These are phyloP conservation scores for Metschnikowia orientalis DNA, from an alignment of 805 yeast genomes.

Conservation along the genomic window DNA sequence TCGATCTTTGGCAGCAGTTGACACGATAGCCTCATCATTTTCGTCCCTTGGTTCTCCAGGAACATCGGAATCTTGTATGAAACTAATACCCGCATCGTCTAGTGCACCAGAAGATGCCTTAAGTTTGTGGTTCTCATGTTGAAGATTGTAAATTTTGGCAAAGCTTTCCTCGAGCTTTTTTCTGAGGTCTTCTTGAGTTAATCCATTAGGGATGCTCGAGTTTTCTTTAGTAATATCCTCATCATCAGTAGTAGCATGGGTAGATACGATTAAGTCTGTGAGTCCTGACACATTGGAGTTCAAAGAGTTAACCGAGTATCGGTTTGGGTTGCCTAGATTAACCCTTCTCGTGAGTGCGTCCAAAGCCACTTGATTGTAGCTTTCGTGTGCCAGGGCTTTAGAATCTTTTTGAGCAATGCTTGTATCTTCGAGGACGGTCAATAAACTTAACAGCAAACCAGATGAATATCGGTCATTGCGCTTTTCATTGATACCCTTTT, in stretches of 20 bases:
- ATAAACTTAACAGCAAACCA: constrained; percentile 35
- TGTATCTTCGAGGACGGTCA: constrained; percentile 38
- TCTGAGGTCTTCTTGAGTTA: constrained; percentile 32
- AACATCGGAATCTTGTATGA: constrained; percentile 1
- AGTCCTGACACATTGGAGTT: constrained; percentile 45
- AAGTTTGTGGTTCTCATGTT: constrained; percentile 24
- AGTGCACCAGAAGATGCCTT: constrained; percentile 11
- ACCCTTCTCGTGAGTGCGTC: constrained; percentile 30
- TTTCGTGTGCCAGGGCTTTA: constrained; percentile 17
- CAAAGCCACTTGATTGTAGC: constrained; percentile 34
- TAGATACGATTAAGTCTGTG: constrained; percentile 46
- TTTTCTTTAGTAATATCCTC: constrained; percentile 17
- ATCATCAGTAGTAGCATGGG: constrained; percentile 37
- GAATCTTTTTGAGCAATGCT: background rate
- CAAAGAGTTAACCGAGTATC: constrained; percentile 50
- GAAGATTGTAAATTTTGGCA: constrained; percentile 32
- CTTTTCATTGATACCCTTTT: constrained; percentile 16
- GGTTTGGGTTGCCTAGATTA: constrained; percentile 35
- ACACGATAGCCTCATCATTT: constrained; percentile 2
- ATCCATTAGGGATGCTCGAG: constrained; percentile 6
- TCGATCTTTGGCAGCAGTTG: constrained; percentile 9
- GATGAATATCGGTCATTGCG: constrained; percentile 30
- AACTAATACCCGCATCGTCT: too few species aligned
- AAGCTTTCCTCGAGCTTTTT: constrained; percentile 37
- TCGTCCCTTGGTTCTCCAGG: constrained; percentile 3